Evolutionary conservation across 2,329 filamentous ascomycete genomes (phyloP), one percentile per base, ranked within the genome.

Genomic region (Colletotrichum chlorophyti): DNA sequence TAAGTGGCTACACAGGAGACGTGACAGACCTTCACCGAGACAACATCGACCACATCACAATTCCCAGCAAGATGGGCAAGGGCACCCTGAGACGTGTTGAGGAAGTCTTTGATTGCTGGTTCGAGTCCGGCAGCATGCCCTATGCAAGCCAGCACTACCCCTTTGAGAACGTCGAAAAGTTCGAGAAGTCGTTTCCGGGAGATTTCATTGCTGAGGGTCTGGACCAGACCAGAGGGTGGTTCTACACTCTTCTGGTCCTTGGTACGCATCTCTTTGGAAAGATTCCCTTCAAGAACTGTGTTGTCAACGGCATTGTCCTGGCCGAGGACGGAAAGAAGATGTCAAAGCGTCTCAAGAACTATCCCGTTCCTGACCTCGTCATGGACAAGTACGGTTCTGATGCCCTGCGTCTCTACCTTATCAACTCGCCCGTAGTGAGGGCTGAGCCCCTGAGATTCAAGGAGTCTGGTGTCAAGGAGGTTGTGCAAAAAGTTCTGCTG

Each of bases 271-370:
- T 97, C 4, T 96, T 95, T 67, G 90, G 90, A 38, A 84, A 86
- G 31, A 86, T 93, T 2, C 93, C 94, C 0, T 97, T 97, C 82
- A 88, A 95, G 76, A 97, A 97, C 72, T 96, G 92, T 67, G 91
- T 97, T n/a, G 93, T 97, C 62, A 97, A 96, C 70, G 93, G 93
- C 46, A 95, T 97, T 62, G 93, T 97, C 5, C 83, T 97, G 35
- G 93, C 93, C 1, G 93, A 96, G 71, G 92, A 97, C 69, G 94
- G 94, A 53, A 97, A 97, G 81, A 98, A 98, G 81, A 98, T 98
- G 94, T 97, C 93, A 6, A 98, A 98, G 77, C 87, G 94, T 51
- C 81, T 97, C 57, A 96, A 97, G 79, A 98, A 98, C 75, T 98
- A 97, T 73, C 94, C 94, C 0, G 93, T 97, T 68, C 94, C 94